phyloP scores from a whole-genome alignment of 2,329 filamentous ascomycete genomes.

The Epichloe brachyelytri region DNA sequence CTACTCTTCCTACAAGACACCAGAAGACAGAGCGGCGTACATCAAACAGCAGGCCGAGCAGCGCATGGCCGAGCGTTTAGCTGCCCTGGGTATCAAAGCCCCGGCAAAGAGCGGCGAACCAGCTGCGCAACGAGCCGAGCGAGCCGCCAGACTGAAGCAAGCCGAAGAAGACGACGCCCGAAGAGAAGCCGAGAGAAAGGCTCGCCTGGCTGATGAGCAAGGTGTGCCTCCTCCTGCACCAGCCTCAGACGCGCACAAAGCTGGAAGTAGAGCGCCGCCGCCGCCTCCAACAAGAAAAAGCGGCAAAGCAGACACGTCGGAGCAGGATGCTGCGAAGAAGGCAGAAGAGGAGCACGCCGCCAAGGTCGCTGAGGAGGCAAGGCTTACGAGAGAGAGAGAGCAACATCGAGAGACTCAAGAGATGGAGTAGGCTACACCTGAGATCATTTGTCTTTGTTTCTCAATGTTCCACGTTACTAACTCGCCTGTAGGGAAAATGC shows the following conservation, averaged over 20 bases:
- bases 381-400: constrained; percentile 56
- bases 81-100: constrained; percentile 81
- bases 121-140: constrained; percentile 69
- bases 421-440: constrained; percentile 64
- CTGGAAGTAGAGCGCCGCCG: constrained; percentile 50
- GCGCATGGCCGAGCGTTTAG: constrained; percentile 90
- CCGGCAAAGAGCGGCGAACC: constrained; percentile 69
- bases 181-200: constrained; percentile 76
- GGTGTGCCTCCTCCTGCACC: constrained; percentile 49
- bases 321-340: constrained; percentile 40
- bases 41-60: constrained; percentile 96
- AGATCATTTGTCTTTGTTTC: neutral
- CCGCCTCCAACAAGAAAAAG: constrained; percentile 70
- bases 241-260: constrained; percentile 31
- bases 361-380: constrained; percentile 53
- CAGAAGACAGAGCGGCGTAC: constrained; percentile 86
- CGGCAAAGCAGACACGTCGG: constrained; percentile 44
- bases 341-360: constrained; percentile 43
- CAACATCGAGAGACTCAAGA: constrained; percentile 61
- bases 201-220: constrained; percentile 68
- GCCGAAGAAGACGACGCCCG: constrained; percentile 90
- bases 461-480: constrained; percentile 13
- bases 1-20: constrained; percentile 76
- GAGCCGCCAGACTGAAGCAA: constrained; percentile 73
- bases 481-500: constrained; percentile 50